Percentiles rank a stretch among this genome's conserved stretches.
Evolutionary conservation across 345 rosid genomes (phyloP).

Genomic region (Pelargonium nanum): DNA sequence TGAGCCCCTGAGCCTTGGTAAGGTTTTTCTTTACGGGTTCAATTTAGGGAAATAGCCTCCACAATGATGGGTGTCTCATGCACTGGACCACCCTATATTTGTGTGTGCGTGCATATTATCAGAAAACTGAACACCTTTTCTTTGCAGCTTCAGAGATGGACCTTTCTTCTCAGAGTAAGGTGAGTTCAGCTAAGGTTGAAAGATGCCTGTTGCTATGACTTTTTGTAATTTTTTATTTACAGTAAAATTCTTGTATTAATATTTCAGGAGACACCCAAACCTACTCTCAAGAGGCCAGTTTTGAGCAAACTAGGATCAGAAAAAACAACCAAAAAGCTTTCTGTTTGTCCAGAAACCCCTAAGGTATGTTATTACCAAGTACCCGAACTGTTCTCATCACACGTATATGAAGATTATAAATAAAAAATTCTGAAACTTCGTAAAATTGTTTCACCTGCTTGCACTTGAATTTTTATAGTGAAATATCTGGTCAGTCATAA

Average conservation of each 20-base stretch:
- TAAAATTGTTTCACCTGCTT: neutral
- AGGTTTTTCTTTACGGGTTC: neutral
- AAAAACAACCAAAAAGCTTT: slow-evolving; percentile 39
- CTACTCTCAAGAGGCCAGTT: slow-evolving; percentile 41
- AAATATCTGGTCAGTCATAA: neutral
- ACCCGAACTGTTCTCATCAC: neutral
- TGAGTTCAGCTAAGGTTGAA: slow-evolving; percentile 12
- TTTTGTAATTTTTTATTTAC: neutral
- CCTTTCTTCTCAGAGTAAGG: slow-evolving; percentile 37
- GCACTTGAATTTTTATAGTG: neutral
- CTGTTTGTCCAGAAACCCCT: slow-evolving; percentile 25
- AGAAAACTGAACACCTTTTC: neutral
- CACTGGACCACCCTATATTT: no score
- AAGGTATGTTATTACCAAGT: slow-evolving; percentile 23
- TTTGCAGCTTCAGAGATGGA: slow-evolving; percentile 40
- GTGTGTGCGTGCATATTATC: neutral
- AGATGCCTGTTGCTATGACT: slow-evolving; percentile 1
- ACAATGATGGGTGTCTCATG: no score
- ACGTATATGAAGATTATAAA: no score
- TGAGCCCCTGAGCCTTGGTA: neutral
- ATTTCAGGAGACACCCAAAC: slow-evolving; percentile 36
- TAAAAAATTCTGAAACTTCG: neutral
- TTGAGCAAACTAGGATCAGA: slow-evolving; percentile 27
- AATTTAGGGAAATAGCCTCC: neutral
- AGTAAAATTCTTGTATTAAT: slow-evolving; percentile 5